Evolutionary conservation across 257 asterid genomes (phyloP).

Genomic region (Solanum appendiculatum): DNA sequence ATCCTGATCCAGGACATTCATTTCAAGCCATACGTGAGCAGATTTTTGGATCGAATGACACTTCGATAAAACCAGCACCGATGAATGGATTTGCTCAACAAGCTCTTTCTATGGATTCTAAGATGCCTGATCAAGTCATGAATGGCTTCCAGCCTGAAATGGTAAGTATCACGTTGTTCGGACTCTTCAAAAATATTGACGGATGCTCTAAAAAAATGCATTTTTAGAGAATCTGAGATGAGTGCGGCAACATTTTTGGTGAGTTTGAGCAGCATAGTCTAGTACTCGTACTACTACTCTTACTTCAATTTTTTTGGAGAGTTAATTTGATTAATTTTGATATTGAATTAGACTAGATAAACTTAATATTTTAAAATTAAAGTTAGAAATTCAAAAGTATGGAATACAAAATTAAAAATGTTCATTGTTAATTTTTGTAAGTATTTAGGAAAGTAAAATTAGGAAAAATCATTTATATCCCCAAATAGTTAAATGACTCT

Average conservation of each 20-base stretch:
- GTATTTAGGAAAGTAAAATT: not conserved
- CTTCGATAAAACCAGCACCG: conserved; percentile 33
- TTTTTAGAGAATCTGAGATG: no score
- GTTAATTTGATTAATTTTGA: no score
- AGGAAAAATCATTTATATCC: not conserved
- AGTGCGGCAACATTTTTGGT: not conserved
- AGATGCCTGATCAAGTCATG: conserved; percentile 70
- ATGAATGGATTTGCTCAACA: conserved; percentile 93
- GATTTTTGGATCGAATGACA: conserved; percentile 56
- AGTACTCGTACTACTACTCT: not conserved
- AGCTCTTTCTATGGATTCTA: conserved; percentile 56
- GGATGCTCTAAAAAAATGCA: no score
- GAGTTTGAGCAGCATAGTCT: not conserved
- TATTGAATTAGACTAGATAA: no score
- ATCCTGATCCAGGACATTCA: conserved; percentile 95
- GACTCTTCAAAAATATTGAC: no score
- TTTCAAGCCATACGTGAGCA: conserved; percentile 84
- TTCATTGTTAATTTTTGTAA: not conserved
- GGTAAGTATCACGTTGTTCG: conserved; percentile 20
- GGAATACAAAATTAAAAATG: not conserved
- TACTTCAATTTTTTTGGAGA: no score
- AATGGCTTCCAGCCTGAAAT: conserved; percentile 70
- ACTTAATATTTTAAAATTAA: no score
- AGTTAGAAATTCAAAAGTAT: not conserved
- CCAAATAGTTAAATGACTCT: not conserved